A percentile compares a stretch with the other conserved stretches of the same genome.
These are phyloP conservation scores for Rutstroemia sp. DNA, from an alignment of 2,329 filamentous ascomycete species.

Conservation along the genomic window DNA sequence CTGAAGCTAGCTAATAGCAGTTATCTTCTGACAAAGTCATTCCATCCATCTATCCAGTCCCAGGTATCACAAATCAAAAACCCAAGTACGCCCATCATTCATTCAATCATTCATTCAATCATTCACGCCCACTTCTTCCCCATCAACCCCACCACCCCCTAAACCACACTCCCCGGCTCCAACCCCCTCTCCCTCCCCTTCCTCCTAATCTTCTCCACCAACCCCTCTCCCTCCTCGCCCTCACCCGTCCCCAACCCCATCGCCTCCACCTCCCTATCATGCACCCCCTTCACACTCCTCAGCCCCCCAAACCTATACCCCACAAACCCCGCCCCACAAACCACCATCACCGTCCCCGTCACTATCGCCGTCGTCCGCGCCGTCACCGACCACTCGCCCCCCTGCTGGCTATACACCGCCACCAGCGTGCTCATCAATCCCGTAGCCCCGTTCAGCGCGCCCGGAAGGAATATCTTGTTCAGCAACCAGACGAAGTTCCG, in stretches of 20 bases:
- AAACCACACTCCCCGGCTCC: conserved; percentile 21
- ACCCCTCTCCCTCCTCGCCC: conserved; percentile 8
- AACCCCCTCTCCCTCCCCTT: conserved; percentile 16
- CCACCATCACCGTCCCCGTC: conserved; percentile 15
- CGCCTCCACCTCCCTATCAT: background rate
- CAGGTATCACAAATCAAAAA: background rate
- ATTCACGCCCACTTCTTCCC: background rate
- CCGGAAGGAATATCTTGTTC: conserved; percentile 25
- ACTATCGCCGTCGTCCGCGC: conserved; percentile 23
- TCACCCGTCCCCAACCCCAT: background rate
- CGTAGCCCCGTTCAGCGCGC: conserved; percentile 21
- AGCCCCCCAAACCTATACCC: conserved; percentile 25
- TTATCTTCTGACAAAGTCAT: background rate
- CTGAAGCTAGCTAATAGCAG: no score
- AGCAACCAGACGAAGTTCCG: conserved; percentile 25
- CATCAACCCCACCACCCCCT: background rate
- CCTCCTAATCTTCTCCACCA: conserved; percentile 19
- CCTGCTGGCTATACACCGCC: conserved; percentile 21
- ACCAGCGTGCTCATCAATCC: conserved; percentile 25
- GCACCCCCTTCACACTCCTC: background rate
- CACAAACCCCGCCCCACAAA: conserved; percentile 20
- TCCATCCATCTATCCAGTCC: background rate
- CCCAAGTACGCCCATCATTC: background rate
- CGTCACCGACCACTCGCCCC: conserved; percentile 21
- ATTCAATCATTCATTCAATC: background rate